These are phyloP conservation scores for Knufia petricola DNA, from an alignment of 2,329 filamentous ascomycete genomes.

Conservation along the genomic window DNA sequence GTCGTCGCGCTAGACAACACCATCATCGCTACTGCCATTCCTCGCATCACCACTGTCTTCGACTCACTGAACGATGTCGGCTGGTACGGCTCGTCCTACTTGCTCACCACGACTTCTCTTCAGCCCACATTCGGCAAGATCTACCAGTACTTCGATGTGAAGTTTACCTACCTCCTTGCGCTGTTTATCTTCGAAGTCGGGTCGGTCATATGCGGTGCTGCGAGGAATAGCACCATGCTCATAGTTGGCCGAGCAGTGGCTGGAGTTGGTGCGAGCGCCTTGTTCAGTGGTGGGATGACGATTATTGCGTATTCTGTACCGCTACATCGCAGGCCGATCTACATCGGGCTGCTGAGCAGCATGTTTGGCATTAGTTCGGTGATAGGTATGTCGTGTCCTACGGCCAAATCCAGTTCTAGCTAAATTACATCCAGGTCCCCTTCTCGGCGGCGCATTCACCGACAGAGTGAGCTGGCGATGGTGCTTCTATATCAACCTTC, in stretches of 20 bases:
- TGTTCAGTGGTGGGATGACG: constrained; percentile 25
- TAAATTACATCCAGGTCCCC: constrained; percentile 24
- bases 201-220: constrained; percentile 24
- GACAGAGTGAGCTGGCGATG: constrained; percentile 28
- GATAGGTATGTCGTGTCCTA: constrained; percentile 14
- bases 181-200: constrained; percentile 23
- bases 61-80: constrained; percentile 24
- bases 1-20: constrained; percentile 26
- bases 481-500: constrained; percentile 35
- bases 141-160: constrained; percentile 24
- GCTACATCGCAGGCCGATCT: constrained; percentile 21
- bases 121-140: constrained; percentile 25
- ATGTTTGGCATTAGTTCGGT: constrained; percentile 40
- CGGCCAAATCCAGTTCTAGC: not conserved
- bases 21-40: constrained; percentile 25
- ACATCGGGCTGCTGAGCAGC: constrained; percentile 38
- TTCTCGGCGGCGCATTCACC: constrained; percentile 38
- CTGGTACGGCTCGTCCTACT: constrained; percentile 24
- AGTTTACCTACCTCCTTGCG: constrained; percentile 23
- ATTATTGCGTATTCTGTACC: constrained; percentile 23
- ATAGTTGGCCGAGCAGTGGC: constrained; percentile 26
- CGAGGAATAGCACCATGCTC: constrained; percentile 21
- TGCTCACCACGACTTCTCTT: constrained; percentile 23
- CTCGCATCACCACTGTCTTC: constrained; percentile 24
- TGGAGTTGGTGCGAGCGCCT: constrained; percentile 23